A percentile compares a stretch with the other conserved stretches of the same genome.
Evolutionary conservation across 495 filamentous ascomycete genomes (phyloP).

Genomic region (Neurospora sp.): DNA sequence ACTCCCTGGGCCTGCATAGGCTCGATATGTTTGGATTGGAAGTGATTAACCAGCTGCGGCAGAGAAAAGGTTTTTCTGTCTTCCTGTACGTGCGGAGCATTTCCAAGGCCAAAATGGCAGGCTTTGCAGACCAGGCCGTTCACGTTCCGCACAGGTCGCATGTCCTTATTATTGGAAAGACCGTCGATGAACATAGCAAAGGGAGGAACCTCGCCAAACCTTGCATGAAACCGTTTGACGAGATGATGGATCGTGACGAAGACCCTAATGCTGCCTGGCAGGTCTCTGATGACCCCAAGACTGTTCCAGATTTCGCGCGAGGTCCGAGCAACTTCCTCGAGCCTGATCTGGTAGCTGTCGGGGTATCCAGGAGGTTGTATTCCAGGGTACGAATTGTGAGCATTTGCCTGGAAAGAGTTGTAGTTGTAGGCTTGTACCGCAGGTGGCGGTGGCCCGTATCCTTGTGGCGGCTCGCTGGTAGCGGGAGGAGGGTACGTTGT

Average conservation of each 20-base stretch:
- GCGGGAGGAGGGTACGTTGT: slow-evolving; percentile 14
- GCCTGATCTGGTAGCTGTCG: slow-evolving; percentile 38
- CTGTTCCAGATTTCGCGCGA: slow-evolving; percentile 54
- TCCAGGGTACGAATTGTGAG: slow-evolving; percentile 6
- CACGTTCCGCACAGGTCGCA: slow-evolving; percentile 57
- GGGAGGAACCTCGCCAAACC: slow-evolving; percentile 45
- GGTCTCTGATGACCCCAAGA: slow-evolving; percentile 49
- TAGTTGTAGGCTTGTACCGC: slow-evolving; percentile 19
- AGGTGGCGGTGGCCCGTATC: slow-evolving; percentile 12
- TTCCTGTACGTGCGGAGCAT: slow-evolving; percentile 21
- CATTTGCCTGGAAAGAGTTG: slow-evolving; percentile 13
- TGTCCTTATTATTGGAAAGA: slow-evolving; percentile 51
- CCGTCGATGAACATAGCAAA: slow-evolving; percentile 57
- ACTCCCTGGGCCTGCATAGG: slow-evolving; percentile 14
- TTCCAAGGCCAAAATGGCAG: slow-evolving; percentile 35
- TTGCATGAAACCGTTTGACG: slow-evolving; percentile 40
- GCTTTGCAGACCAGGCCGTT: slow-evolving; percentile 56
- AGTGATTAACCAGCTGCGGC: slow-evolving; percentile 56
- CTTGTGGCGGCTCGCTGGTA: slow-evolving; percentile 9
- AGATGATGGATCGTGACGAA: slow-evolving; percentile 55
- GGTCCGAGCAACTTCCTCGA: slow-evolving; percentile 48
- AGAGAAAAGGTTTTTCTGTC: slow-evolving; percentile 48
- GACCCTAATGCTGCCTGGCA: slow-evolving; percentile 52
- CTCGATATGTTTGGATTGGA: slow-evolving; percentile 48
- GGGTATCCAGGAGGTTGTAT: slow-evolving; percentile 12